Conservation (phyloP, 2,329 filamentous ascomycete species). For the Gnomoniopsis smithogilvyi region DNA sequence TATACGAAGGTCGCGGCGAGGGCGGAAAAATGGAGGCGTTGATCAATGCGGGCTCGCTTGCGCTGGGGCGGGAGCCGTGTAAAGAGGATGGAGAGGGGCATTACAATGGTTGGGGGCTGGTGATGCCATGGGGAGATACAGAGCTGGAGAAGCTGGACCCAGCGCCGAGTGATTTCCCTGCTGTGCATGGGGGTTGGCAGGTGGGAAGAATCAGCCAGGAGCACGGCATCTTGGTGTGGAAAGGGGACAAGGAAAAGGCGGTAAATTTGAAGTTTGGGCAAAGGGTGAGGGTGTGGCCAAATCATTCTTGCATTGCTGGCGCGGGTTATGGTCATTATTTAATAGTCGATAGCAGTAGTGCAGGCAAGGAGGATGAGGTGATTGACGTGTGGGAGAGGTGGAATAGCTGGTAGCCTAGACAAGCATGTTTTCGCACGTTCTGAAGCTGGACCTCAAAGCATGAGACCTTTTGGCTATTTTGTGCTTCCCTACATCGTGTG, state of each 20-base stretch:
- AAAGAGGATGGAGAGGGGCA: conserved; percentile 41
- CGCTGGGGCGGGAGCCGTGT: conserved; percentile 70
- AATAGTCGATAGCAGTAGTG: conserved; percentile 61
- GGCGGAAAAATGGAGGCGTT: conserved; percentile 58
- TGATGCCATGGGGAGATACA: conserved; percentile 53
- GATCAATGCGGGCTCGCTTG: conserved; percentile 65
- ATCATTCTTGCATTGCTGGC: conserved; percentile 76
- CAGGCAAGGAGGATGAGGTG: conserved; percentile 54
- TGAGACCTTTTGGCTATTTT: neutral
- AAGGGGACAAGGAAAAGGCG: conserved; percentile 42
- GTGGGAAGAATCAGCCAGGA: conserved; percentile 74
- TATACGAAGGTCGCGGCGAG: conserved; percentile 59
- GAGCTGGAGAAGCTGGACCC: conserved; percentile 28
- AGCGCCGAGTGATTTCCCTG: conserved; percentile 38
- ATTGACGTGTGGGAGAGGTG: conserved; percentile 75
- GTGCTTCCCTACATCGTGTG: no score
- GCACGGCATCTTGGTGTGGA: conserved; percentile 69
- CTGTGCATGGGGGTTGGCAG: conserved; percentile 54
- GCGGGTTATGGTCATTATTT: conserved; percentile 71
- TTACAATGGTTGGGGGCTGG: conserved; percentile 69
- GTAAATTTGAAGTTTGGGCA: conserved; percentile 58
- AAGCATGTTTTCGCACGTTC: neutral
- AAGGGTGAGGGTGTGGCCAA: conserved; percentile 70
- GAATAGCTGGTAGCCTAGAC: conserved; percentile 59
- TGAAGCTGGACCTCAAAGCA: neutral